These are phyloP conservation scores for Trametes cingulata DNA, from an alignment of 768 basidiomycete species.

Conservation along the genomic window DNA sequence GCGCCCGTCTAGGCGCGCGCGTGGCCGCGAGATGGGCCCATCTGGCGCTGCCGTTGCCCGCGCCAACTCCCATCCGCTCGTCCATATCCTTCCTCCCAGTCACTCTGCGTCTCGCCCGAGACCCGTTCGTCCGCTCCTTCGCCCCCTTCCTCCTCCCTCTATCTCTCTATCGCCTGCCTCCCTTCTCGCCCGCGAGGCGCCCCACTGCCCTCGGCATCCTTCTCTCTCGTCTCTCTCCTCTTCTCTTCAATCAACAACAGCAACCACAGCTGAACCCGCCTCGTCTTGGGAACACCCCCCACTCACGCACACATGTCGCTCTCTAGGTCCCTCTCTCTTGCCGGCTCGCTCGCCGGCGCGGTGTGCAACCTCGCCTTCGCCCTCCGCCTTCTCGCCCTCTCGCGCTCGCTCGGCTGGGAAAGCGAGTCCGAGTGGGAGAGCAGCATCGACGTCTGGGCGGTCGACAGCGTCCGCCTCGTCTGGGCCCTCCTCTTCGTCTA, in stretches of 20 bases:
- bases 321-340: conserved; percentile 39
- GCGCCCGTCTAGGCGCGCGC: conserved; percentile 1
- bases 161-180: neutral
- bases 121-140: conserved; percentile 5
- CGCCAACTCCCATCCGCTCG: neutral
- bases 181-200: neutral
- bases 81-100: neutral
- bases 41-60: neutral
- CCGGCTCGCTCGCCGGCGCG: conserved; percentile 41
- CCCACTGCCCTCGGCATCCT: neutral
- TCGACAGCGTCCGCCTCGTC: conserved; percentile 47
- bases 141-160: neutral
- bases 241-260: neutral
- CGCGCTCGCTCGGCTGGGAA: conserved; percentile 48
- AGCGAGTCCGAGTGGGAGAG: conserved; percentile 52
- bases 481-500: conserved; percentile 68
- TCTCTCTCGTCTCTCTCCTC: neutral
- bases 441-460: conserved; percentile 40
- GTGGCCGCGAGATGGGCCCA: neutral
- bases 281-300: neutral
- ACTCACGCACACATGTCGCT: conserved; percentile 22
- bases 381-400: conserved; percentile 42
- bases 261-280: neutral
- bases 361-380: conserved; percentile 43
- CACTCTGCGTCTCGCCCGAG: neutral